Evolutionary conservation across 2,329 filamentous ascomycete genomes (phyloP).

Genomic region (Sarocladium kiliense): DNA sequence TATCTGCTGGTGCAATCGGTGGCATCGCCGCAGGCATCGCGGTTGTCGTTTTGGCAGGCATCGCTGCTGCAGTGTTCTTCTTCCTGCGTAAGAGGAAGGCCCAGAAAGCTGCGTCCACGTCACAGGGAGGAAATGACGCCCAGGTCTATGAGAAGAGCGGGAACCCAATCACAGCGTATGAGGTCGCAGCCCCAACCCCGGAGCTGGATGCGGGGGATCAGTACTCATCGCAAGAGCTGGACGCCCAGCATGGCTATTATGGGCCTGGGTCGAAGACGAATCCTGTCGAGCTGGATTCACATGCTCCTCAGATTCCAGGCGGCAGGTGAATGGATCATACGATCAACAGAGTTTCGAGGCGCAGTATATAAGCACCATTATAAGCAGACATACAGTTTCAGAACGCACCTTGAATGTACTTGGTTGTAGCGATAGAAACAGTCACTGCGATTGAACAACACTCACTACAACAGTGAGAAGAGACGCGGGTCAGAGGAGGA

Average conservation of each 20-base stretch:
- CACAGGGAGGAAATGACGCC: too few relatives aligned
- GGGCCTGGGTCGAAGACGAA: not conserved
- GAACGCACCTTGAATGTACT: too few relatives aligned
- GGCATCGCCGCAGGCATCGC: not conserved
- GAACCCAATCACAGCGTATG: not conserved
- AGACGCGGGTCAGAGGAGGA: too few relatives aligned
- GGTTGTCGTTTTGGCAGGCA: not conserved
- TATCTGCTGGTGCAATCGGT: not conserved
- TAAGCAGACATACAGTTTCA: too few relatives aligned
- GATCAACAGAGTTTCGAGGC: not conserved
- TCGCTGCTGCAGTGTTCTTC: too few relatives aligned
- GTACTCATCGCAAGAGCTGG: not conserved
- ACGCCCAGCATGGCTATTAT: not conserved
- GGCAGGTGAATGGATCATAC: not conserved
- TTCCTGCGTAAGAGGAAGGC: not conserved
- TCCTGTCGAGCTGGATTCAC: not conserved
- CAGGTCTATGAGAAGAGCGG: too few relatives aligned
- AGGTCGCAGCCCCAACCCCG: not conserved
- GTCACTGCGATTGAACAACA: too few relatives aligned
- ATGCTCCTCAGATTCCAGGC: not conserved
- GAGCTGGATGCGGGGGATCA: not conserved
- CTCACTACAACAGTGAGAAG: too few relatives aligned
- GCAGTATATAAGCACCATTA: too few relatives aligned
- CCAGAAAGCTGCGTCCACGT: not conserved
- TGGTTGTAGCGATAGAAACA: too few relatives aligned